phyloP scores from a whole-genome alignment of 352 stramenopile species.

The Globisporangium paroecandrum region DNA sequence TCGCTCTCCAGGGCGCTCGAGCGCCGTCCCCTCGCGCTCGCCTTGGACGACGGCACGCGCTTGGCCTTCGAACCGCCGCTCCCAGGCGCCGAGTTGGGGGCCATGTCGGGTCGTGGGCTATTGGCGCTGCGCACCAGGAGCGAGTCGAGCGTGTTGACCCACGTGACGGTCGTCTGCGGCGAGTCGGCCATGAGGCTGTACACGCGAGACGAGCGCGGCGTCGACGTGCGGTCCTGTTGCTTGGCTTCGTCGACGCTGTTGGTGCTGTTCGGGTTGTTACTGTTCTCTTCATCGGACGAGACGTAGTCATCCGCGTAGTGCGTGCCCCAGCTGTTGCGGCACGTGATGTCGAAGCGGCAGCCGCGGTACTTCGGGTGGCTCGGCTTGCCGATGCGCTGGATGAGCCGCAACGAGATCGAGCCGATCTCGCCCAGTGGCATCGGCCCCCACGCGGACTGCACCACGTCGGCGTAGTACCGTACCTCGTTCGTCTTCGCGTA shows the following conservation, averaged over 20 bases:
- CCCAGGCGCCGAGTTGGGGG: slow-evolving; percentile 10
- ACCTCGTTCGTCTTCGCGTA: slow-evolving; percentile 74
- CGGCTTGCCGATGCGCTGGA: slow-evolving; percentile 77
- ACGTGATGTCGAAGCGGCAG: slow-evolving; percentile 83
- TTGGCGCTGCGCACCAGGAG: slow-evolving; percentile 69
- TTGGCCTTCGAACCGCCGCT: slow-evolving; percentile 18
- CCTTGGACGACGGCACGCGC: slow-evolving; percentile 23
- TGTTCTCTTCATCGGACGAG: slow-evolving; percentile 70
- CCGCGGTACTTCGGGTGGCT: slow-evolving; percentile 79
- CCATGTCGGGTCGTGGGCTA: slow-evolving; percentile 59
- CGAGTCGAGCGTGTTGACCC: slow-evolving; percentile 74
- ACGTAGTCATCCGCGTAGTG: slow-evolving; percentile 80
- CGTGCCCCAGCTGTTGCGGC: slow-evolving; percentile 71
- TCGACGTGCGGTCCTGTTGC: slow-evolving; percentile 33
- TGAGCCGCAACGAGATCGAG: slow-evolving; percentile 75
- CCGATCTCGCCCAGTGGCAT: slow-evolving; percentile 77
- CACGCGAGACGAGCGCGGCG: slow-evolving; percentile 57
- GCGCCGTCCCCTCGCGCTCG: slow-evolving; percentile 28
- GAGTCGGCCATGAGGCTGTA: slow-evolving; percentile 81
- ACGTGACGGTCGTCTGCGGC: slow-evolving; percentile 63
- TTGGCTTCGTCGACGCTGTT: slow-evolving; percentile 21
- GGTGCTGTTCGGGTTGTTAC: slow-evolving; percentile 20
- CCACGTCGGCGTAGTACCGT: slow-evolving; percentile 77
- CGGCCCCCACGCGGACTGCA: slow-evolving; percentile 70
- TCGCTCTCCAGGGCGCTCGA: slow-evolving; percentile 46